A percentile compares a stretch with the other conserved stretches of the same genome.
phyloP scores from a whole-genome alignment of 2,329 filamentous ascomycete genomes.

The Botryosphaeria dothidea region DNA sequence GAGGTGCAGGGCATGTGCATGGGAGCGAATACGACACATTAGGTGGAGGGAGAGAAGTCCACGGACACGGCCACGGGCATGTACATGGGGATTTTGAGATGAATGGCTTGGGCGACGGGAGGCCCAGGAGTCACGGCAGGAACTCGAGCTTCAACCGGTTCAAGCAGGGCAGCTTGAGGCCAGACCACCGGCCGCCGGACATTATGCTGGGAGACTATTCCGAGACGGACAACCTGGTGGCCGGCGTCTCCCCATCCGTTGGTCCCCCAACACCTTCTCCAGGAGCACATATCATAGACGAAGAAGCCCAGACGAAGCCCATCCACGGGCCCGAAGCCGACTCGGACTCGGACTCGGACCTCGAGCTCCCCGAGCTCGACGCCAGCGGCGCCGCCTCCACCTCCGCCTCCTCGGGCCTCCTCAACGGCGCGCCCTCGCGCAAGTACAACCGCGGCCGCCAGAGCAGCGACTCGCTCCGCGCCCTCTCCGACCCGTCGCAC shows the following conservation, averaged over 20 bases:
- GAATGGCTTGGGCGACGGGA: slow-evolving; percentile 8
- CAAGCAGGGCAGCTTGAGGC: slow-evolving; percentile 21
- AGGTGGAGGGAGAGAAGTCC: slow-evolving; percentile 24
- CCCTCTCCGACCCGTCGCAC: neutral
- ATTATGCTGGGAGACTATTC: slow-evolving; percentile 34
- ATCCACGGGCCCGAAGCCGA: slow-evolving; percentile 24
- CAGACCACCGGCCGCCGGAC: slow-evolving; percentile 27
- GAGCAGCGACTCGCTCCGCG: neutral
- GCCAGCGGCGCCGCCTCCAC: slow-evolving; percentile 12
- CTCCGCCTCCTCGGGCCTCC: slow-evolving; percentile 34
- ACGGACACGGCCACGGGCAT: slow-evolving; percentile 17
- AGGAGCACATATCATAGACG: neutral
- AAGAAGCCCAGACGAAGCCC: slow-evolving; percentile 10
- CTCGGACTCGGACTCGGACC: slow-evolving; percentile 36
- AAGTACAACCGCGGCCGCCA: slow-evolving; percentile 21
- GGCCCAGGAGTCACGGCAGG: slow-evolving; percentile 30
- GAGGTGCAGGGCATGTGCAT: slow-evolving; percentile 62
- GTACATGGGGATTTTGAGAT: slow-evolving; percentile 6
- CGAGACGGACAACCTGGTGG: slow-evolving; percentile 36
- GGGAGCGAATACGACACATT: slow-evolving; percentile 53
- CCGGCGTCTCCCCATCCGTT: slow-evolving; percentile 32
- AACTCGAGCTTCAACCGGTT: slow-evolving; percentile 35
- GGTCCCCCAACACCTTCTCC: slow-evolving; percentile 22
- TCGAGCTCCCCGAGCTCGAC: slow-evolving; percentile 34
- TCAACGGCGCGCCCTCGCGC: slow-evolving; percentile 28